phyloP scores from a whole-genome alignment of 768 basidiomycete species.

The Lactifluus echinatus region DNA sequence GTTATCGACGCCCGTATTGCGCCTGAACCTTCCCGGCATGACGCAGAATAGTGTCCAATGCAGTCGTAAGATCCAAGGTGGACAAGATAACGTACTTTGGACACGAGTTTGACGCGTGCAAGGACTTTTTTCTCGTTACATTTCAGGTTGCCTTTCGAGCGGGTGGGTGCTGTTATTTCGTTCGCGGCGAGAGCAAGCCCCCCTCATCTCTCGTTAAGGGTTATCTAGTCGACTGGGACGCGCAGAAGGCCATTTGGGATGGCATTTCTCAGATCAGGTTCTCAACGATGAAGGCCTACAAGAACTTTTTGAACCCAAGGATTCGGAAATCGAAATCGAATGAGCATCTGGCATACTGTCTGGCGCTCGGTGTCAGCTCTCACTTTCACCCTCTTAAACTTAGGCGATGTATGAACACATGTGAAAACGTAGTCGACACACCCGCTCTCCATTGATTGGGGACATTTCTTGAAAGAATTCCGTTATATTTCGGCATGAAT shows the following conservation, averaged over 20 bases:
- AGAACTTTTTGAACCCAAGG: no score
- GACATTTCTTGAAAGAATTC: no score
- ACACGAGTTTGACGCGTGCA: slow-evolving; percentile 71
- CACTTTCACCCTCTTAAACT: no score
- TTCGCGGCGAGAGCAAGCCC: slow-evolving; percentile 16
- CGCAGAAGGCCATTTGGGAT: slow-evolving; percentile 92
- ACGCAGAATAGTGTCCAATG: slow-evolving; percentile 68
- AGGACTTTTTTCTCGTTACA: slow-evolving; percentile 73
- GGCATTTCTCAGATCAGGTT: slow-evolving; percentile 63
- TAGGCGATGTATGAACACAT: no score
- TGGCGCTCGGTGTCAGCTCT: no score
- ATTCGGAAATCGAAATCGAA: no score
- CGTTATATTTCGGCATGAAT: no score
- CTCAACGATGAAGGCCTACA: no score
- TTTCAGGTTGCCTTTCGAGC: slow-evolving; percentile 82
- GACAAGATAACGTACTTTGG: slow-evolving; percentile 80
- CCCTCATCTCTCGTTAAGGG: slow-evolving; percentile 49
- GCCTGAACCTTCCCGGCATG: neutral
- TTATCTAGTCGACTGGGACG: slow-evolving; percentile 91
- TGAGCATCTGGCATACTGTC: no score
- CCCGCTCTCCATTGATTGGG: no score
- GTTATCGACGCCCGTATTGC: neutral
- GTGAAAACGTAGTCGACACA: no score
- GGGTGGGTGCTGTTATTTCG: slow-evolving; percentile 40
- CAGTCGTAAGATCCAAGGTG: slow-evolving; percentile 74